These are phyloP conservation scores for Candida silvicultrix DNA, from an alignment of 805 yeast genomes.

Conservation along the genomic window DNA sequence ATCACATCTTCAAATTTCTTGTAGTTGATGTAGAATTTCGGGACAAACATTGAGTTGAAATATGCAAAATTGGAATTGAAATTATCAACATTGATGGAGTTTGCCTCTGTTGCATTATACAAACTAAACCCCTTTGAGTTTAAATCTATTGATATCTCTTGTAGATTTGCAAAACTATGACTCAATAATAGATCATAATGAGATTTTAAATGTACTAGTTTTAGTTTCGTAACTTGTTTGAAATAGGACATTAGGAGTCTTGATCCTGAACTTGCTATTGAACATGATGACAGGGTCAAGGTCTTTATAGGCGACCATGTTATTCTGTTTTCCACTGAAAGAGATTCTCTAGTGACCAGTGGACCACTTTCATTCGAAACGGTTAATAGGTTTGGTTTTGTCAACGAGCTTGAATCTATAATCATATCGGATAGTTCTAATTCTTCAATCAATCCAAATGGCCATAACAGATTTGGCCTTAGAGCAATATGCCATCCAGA, in stretches of 20 bases:
- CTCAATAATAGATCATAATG: slow-evolving; percentile 43
- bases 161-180: slow-evolving; percentile 36
- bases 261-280: slow-evolving; percentile 31
- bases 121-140: slow-evolving; percentile 37
- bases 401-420: slow-evolving; percentile 35
- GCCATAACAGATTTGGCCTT: slow-evolving; percentile 38
- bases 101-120: slow-evolving; percentile 12
- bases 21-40: slow-evolving; percentile 21
- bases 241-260: slow-evolving; percentile 33
- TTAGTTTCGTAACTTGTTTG: slow-evolving; percentile 30
- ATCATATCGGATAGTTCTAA: slow-evolving; percentile 40
- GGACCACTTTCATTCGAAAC: slow-evolving; percentile 19
- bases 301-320: slow-evolving; percentile 29
- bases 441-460: slow-evolving; percentile 38
- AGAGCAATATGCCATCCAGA: slow-evolving; percentile 49
- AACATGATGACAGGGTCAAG: slow-evolving; percentile 27
- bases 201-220: slow-evolving; percentile 32
- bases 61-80: slow-evolving; percentile 21
- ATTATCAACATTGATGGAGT: slow-evolving; percentile 14
- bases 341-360: slow-evolving; percentile 13
- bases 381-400: slow-evolving; percentile 23
- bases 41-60: slow-evolving; percentile 22
- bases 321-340: slow-evolving; percentile 7
- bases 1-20: slow-evolving; percentile 13
- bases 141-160: slow-evolving; percentile 39